phyloP scores from a whole-genome alignment of 2,329 filamentous ascomycete species.

The Aschersonia sp. region DNA sequence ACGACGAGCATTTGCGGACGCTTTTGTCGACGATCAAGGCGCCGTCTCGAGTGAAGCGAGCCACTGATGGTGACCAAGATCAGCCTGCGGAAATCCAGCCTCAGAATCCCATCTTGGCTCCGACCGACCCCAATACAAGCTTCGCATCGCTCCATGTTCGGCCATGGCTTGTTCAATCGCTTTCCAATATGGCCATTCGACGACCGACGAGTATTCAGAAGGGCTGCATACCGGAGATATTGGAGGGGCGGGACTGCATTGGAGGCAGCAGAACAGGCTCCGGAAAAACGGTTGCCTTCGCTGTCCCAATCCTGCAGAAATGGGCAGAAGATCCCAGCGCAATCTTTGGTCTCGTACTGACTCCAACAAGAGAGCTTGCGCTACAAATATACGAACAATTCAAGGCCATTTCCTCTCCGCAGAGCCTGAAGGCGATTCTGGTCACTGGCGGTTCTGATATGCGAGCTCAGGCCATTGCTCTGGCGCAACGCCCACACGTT shows the following conservation, averaged over 20 bases:
- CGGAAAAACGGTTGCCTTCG: conserved; percentile 93
- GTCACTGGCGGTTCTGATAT: conserved; percentile 89
- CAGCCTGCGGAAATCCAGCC: conserved; percentile 7
- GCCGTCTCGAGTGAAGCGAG: conserved; percentile 37
- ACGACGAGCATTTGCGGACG: conserved; percentile 16
- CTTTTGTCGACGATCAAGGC: conserved; percentile 29
- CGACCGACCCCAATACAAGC: conserved; percentile 41
- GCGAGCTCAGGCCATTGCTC: conserved; percentile 72
- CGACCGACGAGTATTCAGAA: conserved; percentile 86
- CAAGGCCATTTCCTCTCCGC: conserved; percentile 77
- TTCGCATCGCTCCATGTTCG: conserved; percentile 62
- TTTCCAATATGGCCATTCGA: conserved; percentile 65
- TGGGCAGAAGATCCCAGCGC: conserved; percentile 88
- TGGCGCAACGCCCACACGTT: conserved; percentile 72
- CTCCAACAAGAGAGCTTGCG: conserved; percentile 80
- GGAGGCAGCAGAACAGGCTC: conserved; percentile 90
- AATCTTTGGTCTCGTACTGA: conserved; percentile 80
- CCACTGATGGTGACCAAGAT: conserved; percentile 9
- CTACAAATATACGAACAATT: conserved; percentile 95
- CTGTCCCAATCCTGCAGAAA: conserved; percentile 82
- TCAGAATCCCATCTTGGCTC: conserved; percentile 28
- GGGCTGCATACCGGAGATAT: conserved; percentile 80
- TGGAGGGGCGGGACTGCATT: conserved; percentile 86
- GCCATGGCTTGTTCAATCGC: conserved; percentile 77
- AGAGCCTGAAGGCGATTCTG: conserved; percentile 76